Evolutionary conservation across 208 protist species (phyloP), one percentile per base, ranked within the genome.

Genomic region (Zelonia costaricensis): DNA sequence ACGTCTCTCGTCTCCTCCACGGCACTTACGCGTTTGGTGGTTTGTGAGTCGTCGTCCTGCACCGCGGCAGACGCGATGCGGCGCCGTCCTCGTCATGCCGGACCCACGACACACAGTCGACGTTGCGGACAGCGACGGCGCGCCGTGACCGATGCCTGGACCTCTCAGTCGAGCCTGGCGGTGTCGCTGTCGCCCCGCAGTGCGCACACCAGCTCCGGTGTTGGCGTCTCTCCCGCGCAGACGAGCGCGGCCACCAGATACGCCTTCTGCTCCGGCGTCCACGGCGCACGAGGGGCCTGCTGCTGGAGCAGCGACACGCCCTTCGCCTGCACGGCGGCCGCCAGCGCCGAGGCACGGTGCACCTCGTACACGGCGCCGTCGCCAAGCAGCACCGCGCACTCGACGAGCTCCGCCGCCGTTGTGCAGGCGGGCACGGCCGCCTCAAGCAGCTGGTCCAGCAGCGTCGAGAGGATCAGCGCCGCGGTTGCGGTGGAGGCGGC

Each of bases 221-320:
- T 57, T 13, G 86, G 68, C 7, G 35, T 36, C n/a, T 76, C 44
- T 15, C 81, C 57, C 10, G 80, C 83, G 15, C 82, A 80, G 30
- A 92, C 74, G n/a, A 95, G 61, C 45, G 88, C 82, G 1, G 88
- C 89, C 20, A 95, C 54, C 6, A 95, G 62, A 8, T 85, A 74
- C 9, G 82, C 89, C 67, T 82, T 87, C 39, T 90, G 74, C 28
- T 67, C 51, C 30, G 72, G 44, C 18, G 72, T 71, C 64, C 64
- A 71, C 9, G 46, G 15, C 4, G 45, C 56, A 2, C 28, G 31
- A 12, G 51, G 36, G 12, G 54, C 20, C 33, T 4, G 15, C n/a
- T n/a, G n/a, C n/a, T 6, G 20, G 18, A 55, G 62, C 49, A 79
- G 57, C 31, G 23, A 35, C 13, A 38, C 22, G 0, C 55, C 49